These are phyloP conservation scores for Aspergillus taichungensis DNA, from an alignment of 495 filamentous ascomycete genomes.

Conservation along the genomic window DNA sequence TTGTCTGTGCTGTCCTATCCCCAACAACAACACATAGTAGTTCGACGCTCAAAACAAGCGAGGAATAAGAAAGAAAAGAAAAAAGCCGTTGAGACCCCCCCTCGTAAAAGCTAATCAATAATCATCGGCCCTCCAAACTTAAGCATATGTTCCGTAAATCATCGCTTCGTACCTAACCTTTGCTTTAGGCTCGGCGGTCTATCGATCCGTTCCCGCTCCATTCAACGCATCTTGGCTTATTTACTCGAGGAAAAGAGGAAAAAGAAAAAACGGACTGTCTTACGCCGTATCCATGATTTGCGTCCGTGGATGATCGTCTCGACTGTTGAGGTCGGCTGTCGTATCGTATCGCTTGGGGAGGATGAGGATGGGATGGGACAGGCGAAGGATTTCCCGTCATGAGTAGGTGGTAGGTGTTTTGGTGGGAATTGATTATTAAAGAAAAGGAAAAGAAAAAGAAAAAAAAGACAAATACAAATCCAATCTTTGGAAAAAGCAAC, in stretches of 20 bases:
- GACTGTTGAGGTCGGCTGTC: neutral
- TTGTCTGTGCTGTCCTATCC: no score
- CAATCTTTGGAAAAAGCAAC: neutral
- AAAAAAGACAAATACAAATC: conserved; percentile 1
- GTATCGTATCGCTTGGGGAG: no score
- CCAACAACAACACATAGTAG: no score
- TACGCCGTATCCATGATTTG: conserved; percentile 2
- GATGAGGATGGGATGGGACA: no score
- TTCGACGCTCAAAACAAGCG: no score
- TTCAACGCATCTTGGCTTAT: conserved; percentile 12
- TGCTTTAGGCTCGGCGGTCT: conserved; percentile 32
- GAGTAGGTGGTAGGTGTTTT: no score
- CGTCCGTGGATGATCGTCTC: conserved; percentile 8
- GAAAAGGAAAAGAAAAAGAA: conserved; percentile 6
- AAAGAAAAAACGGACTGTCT: neutral
- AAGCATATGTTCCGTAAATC: conserved; percentile 10
- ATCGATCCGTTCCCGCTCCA: conserved; percentile 29
- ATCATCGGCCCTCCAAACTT: no score
- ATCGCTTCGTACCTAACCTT: neutral
- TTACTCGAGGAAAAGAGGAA: conserved; percentile 1
- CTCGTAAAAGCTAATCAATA: no score
- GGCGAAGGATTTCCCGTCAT: no score
- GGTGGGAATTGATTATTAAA: neutral
- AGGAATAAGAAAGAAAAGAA: neutral
- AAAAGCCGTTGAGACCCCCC: neutral